Percentiles rank a stretch among this genome's conserved stretches.
phyloP scores from a whole-genome alignment of 148 eudicot species.

The Pharnaceum exiguum region DNA sequence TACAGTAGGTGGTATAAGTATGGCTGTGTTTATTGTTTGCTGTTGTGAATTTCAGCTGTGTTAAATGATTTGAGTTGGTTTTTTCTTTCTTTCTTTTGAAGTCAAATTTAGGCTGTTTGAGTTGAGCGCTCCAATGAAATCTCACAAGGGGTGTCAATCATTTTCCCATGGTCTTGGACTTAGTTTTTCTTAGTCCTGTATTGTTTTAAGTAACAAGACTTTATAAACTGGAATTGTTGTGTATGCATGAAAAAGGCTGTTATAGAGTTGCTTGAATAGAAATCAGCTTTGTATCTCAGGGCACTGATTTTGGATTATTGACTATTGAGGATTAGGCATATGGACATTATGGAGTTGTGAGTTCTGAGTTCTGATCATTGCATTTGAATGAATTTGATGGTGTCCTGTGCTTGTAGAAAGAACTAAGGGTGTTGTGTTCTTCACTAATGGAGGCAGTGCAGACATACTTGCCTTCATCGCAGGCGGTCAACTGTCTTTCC shows the following conservation, averaged over 20 bases:
- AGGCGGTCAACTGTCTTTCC: not conserved
- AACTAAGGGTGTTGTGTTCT: not conserved
- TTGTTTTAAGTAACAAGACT: no score
- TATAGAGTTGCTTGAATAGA: not conserved
- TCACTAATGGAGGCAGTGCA: not conserved
- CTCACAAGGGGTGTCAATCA: no score
- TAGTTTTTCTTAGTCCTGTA: no score
- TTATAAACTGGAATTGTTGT: no score
- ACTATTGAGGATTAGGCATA: no score
- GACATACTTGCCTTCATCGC: not conserved
- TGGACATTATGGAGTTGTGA: no score
- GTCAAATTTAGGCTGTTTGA: no score
- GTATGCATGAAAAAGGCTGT: no score
- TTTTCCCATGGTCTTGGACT: no score
- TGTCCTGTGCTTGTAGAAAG: not conserved
- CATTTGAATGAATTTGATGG: not conserved
- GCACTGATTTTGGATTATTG: not conserved
- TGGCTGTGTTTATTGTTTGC: constrained; percentile 15
- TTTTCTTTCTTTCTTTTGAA: not conserved
- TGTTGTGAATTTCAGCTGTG: not conserved
- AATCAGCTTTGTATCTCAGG: not conserved
- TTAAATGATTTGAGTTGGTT: not conserved
- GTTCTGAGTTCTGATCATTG: no score
- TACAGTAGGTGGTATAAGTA: not conserved
- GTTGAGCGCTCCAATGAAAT: no score